Conservation (phyloP, 306 rosid species). For the Trifolium repens region DNA sequence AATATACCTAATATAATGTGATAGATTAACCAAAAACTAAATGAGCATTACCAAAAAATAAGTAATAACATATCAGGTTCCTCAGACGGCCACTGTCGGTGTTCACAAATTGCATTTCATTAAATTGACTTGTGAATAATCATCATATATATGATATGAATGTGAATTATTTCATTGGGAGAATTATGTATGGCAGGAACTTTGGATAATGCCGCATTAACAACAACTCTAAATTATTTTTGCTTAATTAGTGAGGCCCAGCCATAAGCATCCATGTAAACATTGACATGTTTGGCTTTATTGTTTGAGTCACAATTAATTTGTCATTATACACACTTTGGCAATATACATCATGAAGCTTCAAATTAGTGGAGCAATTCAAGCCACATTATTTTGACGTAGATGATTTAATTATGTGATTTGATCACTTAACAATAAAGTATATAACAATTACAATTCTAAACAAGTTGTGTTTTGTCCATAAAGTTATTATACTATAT, state of each 20-base stretch:
- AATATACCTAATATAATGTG: too few species aligned
- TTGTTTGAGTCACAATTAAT: neutral
- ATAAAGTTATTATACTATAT: neutral
- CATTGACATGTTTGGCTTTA: slow-evolving; percentile 30
- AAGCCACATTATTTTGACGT: slow-evolving; percentile 10
- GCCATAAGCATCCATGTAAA: slow-evolving; percentile 32
- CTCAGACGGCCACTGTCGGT: neutral
- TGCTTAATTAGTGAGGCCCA: slow-evolving; percentile 11
- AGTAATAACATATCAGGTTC: neutral
- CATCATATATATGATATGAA: slow-evolving; percentile 2
- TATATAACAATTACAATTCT: slow-evolving; percentile 14
- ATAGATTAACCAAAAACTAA: too few species aligned
- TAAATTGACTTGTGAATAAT: neutral
- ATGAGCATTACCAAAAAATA: too few species aligned
- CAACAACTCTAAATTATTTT: slow-evolving; percentile 29
- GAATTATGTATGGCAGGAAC: slow-evolving; percentile 35
- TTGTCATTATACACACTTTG: neutral
- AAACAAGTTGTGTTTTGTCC: slow-evolving; percentile 3
- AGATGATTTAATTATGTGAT: slow-evolving; percentile 15
- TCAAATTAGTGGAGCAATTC: slow-evolving; percentile 31
- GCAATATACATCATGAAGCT: slow-evolving; percentile 26
- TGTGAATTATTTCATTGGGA: slow-evolving; percentile 18
- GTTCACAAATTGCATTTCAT: slow-evolving; percentile 7
- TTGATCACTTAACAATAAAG: slow-evolving; percentile 22
- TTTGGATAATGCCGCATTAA: slow-evolving; percentile 41